Percentiles rank a stretch among this genome's conserved stretches.
phyloP scores from a whole-genome alignment of 371 early-diverging fungal genomes.

The Mortierella polycephala region DNA sequence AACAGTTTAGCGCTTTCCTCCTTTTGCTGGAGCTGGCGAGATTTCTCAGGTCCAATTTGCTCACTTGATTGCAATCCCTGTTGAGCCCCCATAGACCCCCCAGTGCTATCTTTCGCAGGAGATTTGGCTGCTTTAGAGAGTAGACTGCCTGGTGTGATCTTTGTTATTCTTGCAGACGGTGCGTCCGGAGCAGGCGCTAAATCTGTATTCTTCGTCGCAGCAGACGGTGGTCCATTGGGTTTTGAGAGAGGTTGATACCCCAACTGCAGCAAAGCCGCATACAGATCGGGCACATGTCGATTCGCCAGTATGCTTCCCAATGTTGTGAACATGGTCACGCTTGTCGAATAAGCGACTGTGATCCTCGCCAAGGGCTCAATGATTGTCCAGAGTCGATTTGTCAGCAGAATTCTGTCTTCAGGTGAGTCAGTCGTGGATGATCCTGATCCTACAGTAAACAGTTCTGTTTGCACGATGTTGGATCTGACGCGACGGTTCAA shows the following conservation, averaged over 20 bases:
- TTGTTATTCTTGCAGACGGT: not conserved
- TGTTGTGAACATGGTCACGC: slow-evolving; percentile 61
- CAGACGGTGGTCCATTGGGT: not conserved
- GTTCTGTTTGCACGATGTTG: slow-evolving; percentile 52
- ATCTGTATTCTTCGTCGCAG: not conserved
- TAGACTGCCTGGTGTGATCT: slow-evolving; percentile 27
- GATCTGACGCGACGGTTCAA: slow-evolving; percentile 66
- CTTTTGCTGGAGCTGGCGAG: slow-evolving; percentile 19
- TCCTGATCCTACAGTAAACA: slow-evolving; percentile 11
- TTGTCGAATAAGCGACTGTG: slow-evolving; percentile 16
- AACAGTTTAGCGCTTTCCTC: slow-evolving; percentile 58
- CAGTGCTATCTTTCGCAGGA: not conserved
- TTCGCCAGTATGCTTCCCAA: slow-evolving; percentile 65
- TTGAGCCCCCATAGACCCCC: not conserved
- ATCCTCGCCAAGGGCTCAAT: slow-evolving; percentile 45
- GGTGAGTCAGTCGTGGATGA: not conserved
- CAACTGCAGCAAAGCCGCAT: slow-evolving; percentile 72
- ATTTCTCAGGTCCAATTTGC: slow-evolving; percentile 10
- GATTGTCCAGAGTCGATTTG: slow-evolving; percentile 34
- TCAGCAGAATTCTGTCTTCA: slow-evolving; percentile 8
- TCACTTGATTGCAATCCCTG: not conserved
- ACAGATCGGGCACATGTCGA: slow-evolving; percentile 72
- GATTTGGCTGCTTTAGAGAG: slow-evolving; percentile 8
- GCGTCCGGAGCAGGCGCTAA: not conserved
- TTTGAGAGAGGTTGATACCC: slow-evolving; percentile 71